Conservation (phyloP, 2,329 filamentous ascomycete species). For the Colletotrichum sp. region DNA sequence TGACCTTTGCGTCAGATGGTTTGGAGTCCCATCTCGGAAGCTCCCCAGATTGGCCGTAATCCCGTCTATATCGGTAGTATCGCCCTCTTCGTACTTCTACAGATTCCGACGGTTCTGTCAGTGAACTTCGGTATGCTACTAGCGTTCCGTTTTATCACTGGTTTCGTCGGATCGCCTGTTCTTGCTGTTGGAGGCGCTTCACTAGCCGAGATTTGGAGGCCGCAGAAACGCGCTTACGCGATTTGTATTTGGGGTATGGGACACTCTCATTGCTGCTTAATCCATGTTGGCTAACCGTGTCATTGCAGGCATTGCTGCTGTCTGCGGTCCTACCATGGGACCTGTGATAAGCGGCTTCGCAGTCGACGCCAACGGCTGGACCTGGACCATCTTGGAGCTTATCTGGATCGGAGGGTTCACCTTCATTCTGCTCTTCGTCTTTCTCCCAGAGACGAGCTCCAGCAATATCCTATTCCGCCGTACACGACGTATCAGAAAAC, state of each 20-base stretch:
- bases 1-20: not conserved
- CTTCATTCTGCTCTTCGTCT: slow-evolving; percentile 25
- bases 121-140: slow-evolving; percentile 10
- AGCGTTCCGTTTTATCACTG: slow-evolving; percentile 11
- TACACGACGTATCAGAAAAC: slow-evolving; percentile 18
- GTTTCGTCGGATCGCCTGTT: slow-evolving; percentile 15
- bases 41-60: slow-evolving; percentile 13
- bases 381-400: slow-evolving; percentile 28
- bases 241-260: not conserved
- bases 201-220: slow-evolving; percentile 16
- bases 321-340: slow-evolving; percentile 7
- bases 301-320: not conserved
- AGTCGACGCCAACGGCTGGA: slow-evolving; percentile 22
- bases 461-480: slow-evolving; percentile 26
- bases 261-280: fast-evolving
- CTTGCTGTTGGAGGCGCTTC: slow-evolving; percentile 15
- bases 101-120: not conserved
- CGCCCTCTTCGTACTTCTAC: slow-evolving; percentile 4
- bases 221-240: slow-evolving; percentile 10
- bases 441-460: slow-evolving; percentile 27
- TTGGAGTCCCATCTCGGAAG: slow-evolving; percentile 14
- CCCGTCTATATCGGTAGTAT: slow-evolving; percentile 16
- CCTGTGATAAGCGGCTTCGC: slow-evolving; percentile 8
- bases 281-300: fast-evolving
- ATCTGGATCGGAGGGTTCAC: slow-evolving; percentile 22